Evolutionary conservation across 2,329 filamentous ascomycete species (phyloP).

Genomic region (Alternaria sp.): DNA sequence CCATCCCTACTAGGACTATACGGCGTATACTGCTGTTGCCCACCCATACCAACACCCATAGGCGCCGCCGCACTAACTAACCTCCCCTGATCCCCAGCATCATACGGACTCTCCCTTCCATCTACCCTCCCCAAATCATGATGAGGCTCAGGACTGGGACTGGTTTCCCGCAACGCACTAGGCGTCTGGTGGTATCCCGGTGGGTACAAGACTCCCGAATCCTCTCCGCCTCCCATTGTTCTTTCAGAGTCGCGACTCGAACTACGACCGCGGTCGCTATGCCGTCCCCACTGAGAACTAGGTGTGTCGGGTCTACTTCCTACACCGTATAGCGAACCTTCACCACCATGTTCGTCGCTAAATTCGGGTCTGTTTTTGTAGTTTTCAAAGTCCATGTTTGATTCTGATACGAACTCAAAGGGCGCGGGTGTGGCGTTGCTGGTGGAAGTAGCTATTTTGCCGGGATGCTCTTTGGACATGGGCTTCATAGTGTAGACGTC

Average conservation of each 20-base stretch:
- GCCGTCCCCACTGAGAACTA: constrained; percentile 44
- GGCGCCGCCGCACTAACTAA: constrained; percentile 46
- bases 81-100: constrained; percentile 35
- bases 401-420: constrained; percentile 90
- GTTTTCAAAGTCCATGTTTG: constrained; percentile 86
- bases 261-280: constrained; percentile 35
- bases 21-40: constrained; percentile 33
- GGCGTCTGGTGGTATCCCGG: constrained; percentile 59
- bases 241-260: constrained; percentile 40
- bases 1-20: constrained; percentile 40
- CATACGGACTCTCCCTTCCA: constrained; percentile 39
- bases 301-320: constrained; percentile 70
- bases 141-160: constrained; percentile 46
- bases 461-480: constrained; percentile 71
- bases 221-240: constrained; percentile 38
- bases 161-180: constrained; percentile 53
- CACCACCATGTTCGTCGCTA: constrained; percentile 81
- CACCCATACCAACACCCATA: constrained; percentile 34
- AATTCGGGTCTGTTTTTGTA: constrained; percentile 93
- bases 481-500: constrained; percentile 81
- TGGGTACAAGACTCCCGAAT: constrained; percentile 55
- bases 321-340: constrained; percentile 65
- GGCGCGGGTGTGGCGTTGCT: constrained; percentile 55
- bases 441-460: constrained; percentile 55
- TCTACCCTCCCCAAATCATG: constrained; percentile 29